Conservation (phyloP, 2,329 filamentous ascomycete genomes). For the Monilinia fructicola region DNA sequence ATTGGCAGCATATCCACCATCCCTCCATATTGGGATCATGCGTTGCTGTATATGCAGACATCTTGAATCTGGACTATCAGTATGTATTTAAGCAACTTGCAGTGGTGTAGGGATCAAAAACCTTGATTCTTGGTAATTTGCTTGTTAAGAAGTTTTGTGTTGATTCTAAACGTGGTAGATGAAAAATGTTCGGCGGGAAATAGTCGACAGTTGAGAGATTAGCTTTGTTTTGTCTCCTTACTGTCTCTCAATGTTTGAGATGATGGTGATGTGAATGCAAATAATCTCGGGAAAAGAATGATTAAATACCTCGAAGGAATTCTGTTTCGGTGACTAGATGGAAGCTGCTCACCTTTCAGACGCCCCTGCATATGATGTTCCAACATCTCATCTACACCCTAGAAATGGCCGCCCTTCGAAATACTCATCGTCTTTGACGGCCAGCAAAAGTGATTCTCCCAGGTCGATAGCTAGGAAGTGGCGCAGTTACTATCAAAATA, state of each 20-base stretch:
- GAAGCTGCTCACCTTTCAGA: not conserved
- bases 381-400: not conserved
- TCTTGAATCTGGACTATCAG: not conserved
- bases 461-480: not conserved
- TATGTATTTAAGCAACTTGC: not conserved
- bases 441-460: not conserved
- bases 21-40: not conserved
- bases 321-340: not conserved
- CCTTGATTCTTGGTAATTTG: slow-evolving; percentile 4
- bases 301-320: not conserved
- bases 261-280: not conserved
- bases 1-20: slow-evolving; percentile 30
- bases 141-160: not conserved
- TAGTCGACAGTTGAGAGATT: not conserved
- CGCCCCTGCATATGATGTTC: not conserved
- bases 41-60: slow-evolving; percentile 1
- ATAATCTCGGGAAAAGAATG: not conserved
- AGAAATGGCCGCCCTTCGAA: not conserved
- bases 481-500: not conserved
- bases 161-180: not conserved
- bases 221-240: not conserved
- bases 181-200: not conserved
- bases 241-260: not conserved
- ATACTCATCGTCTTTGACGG: not conserved
- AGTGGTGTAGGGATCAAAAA: not conserved